Evolutionary conservation across 768 basidiomycete genomes (phyloP).

Genomic region (Lentinula boryana): DNA sequence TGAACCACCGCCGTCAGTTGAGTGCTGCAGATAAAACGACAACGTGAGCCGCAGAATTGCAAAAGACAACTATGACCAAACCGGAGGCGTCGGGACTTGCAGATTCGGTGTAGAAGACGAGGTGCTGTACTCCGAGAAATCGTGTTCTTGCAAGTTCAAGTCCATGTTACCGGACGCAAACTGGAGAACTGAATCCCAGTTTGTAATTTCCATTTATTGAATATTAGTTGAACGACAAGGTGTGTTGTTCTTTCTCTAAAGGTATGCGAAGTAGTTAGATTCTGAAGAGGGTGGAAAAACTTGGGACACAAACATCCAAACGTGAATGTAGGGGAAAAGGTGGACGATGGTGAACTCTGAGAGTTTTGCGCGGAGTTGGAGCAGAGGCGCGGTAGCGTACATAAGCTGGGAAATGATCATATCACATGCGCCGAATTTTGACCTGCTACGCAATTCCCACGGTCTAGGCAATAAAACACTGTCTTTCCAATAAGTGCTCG

Average conservation of each 20-base stretch:
- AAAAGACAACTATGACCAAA: slow-evolving; percentile 22
- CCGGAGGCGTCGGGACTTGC: slow-evolving; percentile 65
- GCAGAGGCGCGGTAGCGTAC: not conserved
- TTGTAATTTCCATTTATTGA: slow-evolving; percentile 33
- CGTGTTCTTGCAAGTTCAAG: slow-evolving; percentile 10
- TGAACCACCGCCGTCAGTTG: slow-evolving; percentile 35
- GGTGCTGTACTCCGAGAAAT: slow-evolving; percentile 7
- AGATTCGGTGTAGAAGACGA: slow-evolving; percentile 4
- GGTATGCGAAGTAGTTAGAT: not conserved
- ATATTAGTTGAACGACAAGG: not conserved
- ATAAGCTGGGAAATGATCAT: not conserved
- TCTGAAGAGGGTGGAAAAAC: not conserved
- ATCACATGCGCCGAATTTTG: not conserved
- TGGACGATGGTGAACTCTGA: slow-evolving; percentile 5
- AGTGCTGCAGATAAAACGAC: slow-evolving; percentile 26
- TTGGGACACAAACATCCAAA: not conserved
- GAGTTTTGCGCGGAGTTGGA: not conserved
- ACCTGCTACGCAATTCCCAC: too few relatives aligned
- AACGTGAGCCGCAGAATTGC: not conserved
- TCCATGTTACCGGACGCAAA: slow-evolving; percentile 44
- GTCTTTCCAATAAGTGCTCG: too few relatives aligned
- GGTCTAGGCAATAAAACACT: too few relatives aligned
- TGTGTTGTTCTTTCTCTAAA: not conserved
- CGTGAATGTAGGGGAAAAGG: slow-evolving; percentile 9
- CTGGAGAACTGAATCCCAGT: slow-evolving; percentile 61